These are phyloP conservation scores for Ophiostoma australiae DNA, from an alignment of 2,329 filamentous ascomycete genomes.

Conservation along the genomic window DNA sequence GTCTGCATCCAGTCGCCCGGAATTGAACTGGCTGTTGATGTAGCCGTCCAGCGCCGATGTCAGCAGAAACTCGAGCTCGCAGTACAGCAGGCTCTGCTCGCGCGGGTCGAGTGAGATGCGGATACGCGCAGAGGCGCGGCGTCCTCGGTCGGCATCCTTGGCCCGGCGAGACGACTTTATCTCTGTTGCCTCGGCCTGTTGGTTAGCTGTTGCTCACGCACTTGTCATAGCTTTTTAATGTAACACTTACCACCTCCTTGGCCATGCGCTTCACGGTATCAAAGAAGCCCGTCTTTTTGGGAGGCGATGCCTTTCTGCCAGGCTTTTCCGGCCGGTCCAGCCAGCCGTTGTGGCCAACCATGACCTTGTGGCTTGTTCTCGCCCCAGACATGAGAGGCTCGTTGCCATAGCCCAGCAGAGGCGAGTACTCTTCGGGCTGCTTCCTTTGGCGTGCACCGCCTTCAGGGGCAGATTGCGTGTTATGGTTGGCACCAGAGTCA, in stretches of 20 bases:
- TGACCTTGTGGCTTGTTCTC: conserved; percentile 44
- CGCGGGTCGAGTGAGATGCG: conserved; percentile 50
- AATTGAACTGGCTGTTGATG: conserved; percentile 49
- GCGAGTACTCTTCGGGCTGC: conserved; percentile 36
- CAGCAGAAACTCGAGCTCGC: conserved; percentile 54
- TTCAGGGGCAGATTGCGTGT: not conserved
- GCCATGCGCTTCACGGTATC: conserved; percentile 49
- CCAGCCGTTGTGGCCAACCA: conserved; percentile 55
- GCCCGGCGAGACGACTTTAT: conserved; percentile 35
- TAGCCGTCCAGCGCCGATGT: conserved; percentile 49
- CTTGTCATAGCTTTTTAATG: not conserved
- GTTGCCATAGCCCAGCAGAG: conserved; percentile 42
- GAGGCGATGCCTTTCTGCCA: conserved; percentile 26
- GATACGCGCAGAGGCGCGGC: conserved; percentile 33
- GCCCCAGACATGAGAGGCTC: conserved; percentile 33
- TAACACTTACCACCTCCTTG: conserved; percentile 45
- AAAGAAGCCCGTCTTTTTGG: conserved; percentile 41
- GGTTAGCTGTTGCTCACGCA: not conserved
- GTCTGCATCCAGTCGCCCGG: conserved; percentile 49
- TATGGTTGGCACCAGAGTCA: not conserved
- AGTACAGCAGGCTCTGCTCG: conserved; percentile 55
- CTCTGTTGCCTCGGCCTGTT: conserved; percentile 36
- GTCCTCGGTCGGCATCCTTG: conserved; percentile 32
- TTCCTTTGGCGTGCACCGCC: conserved; percentile 22
- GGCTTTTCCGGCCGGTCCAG: conserved; percentile 43